Percentiles rank a stretch among this genome's conserved stretches.
These are phyloP conservation scores for Ambrosia hybrid DNA, from an alignment of 140 eudicot species.

Conservation along the genomic window DNA sequence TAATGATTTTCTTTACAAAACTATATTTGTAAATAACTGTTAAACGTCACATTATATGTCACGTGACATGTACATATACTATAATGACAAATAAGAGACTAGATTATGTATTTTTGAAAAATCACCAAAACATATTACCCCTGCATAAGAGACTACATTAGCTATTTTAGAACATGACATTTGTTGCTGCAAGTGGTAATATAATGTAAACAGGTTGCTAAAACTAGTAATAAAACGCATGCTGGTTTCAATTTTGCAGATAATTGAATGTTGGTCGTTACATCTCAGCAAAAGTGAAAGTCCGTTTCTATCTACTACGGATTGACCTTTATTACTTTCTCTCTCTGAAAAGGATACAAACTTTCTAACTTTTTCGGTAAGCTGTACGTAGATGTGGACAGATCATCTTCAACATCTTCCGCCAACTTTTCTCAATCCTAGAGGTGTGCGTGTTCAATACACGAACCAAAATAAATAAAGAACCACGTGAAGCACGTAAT, in stretches of 20 bases:
- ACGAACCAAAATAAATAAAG: background rate
- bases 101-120: background rate
- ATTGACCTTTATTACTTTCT: background rate
- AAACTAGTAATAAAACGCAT: background rate
- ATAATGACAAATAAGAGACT: background rate
- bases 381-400: background rate
- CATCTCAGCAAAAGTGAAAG: background rate
- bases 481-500: background rate
- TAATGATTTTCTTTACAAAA: background rate
- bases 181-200: background rate
- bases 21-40: background rate
- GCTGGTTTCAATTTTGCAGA: background rate
- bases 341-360: background rate
- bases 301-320: background rate
- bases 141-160: too few relatives aligned
- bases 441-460: background rate
- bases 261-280: background rate
- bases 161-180: background rate
- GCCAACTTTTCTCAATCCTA: background rate
- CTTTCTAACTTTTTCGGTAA: background rate
- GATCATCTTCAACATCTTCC: background rate
- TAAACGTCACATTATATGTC: background rate
- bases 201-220: background rate
- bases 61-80: background rate
- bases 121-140: background rate